These are phyloP conservation scores for Claviceps pusilla DNA, from an alignment of 2,329 filamentous ascomycete species.

Conservation along the genomic window DNA sequence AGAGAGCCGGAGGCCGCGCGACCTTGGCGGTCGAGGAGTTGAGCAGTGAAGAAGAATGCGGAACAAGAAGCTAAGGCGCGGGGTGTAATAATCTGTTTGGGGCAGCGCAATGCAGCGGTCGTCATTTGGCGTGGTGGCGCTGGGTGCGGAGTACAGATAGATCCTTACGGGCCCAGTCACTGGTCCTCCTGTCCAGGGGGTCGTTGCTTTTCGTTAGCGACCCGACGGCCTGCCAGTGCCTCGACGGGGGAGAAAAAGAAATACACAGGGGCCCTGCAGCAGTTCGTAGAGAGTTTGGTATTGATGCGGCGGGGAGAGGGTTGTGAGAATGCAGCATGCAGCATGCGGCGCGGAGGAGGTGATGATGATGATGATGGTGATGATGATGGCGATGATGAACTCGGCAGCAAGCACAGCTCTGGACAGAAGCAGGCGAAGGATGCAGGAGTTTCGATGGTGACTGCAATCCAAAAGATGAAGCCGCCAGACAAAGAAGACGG, in stretches of 20 bases:
- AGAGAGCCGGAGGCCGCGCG: background rate
- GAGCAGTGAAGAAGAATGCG: slow-evolving; percentile 2
- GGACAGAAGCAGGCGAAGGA: background rate
- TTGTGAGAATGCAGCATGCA: background rate
- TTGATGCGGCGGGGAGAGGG: background rate
- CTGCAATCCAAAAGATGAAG: background rate
- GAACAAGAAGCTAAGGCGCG: slow-evolving; percentile 6
- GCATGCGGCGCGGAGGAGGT: background rate
- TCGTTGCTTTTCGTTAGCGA: background rate
- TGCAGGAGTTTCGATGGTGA: background rate
- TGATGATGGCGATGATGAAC: background rate
- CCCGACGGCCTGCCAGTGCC: background rate
- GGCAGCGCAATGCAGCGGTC: slow-evolving; percentile 2
- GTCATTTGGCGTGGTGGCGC: slow-evolving; percentile 5
- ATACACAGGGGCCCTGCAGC: background rate
- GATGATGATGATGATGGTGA: background rate
- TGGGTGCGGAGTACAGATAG: slow-evolving; percentile 3
- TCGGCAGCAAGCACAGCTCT: background rate
- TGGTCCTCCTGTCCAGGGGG: slow-evolving; percentile 1
- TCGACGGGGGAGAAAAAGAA: background rate
- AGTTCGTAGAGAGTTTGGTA: background rate
- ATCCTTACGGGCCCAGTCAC: background rate
- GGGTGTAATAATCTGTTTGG: slow-evolving; percentile 3
- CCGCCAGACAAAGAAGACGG: background rate
- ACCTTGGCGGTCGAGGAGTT: background rate